Conservation (phyloP, 1,139 yeast genomes). For the Sugiyamaella paludigena region DNA sequence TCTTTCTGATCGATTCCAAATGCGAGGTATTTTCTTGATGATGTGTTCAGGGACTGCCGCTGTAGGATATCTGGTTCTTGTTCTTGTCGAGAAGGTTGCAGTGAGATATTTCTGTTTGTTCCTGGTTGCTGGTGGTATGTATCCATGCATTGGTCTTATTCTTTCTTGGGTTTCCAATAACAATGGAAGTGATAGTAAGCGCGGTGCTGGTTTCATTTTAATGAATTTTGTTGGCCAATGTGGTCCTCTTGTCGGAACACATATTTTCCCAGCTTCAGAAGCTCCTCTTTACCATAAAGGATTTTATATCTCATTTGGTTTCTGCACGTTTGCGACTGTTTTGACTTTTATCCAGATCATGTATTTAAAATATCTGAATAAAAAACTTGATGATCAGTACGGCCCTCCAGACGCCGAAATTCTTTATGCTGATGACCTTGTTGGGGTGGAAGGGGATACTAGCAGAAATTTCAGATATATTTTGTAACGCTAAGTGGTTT, state of each 20-base stretch:
- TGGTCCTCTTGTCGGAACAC: conserved; percentile 35
- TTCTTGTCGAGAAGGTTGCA: conserved; percentile 23
- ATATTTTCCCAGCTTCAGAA: conserved; percentile 30
- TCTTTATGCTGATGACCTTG: conserved; percentile 15
- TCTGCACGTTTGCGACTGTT: conserved; percentile 22
- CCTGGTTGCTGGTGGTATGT: conserved; percentile 33
- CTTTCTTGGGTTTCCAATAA: conserved; percentile 34
- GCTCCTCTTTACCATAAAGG: conserved; percentile 32
- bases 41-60: conserved; percentile 23
- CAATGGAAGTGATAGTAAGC: conserved; percentile 30
- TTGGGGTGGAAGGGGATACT: conserved; percentile 21
- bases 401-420: conserved; percentile 22
- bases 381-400: conserved; percentile 26
- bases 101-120: conserved; percentile 31
- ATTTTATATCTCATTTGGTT: conserved; percentile 28
- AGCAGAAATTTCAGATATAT: conserved; percentile 24
- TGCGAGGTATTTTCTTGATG: conserved; percentile 27
- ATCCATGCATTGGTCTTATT: conserved; percentile 28
- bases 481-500: conserved; percentile 13
- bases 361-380: conserved; percentile 25
- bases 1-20: conserved; percentile 22
- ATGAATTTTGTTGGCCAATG: conserved; percentile 33
- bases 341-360: too few relatives aligned
- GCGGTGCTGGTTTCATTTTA: conserved; percentile 31
- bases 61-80: conserved; percentile 31